A percentile compares a stretch with the other conserved stretches of the same genome.
Conservation (phyloP, 345 rosid species). For the Arabis alpina region DNA sequence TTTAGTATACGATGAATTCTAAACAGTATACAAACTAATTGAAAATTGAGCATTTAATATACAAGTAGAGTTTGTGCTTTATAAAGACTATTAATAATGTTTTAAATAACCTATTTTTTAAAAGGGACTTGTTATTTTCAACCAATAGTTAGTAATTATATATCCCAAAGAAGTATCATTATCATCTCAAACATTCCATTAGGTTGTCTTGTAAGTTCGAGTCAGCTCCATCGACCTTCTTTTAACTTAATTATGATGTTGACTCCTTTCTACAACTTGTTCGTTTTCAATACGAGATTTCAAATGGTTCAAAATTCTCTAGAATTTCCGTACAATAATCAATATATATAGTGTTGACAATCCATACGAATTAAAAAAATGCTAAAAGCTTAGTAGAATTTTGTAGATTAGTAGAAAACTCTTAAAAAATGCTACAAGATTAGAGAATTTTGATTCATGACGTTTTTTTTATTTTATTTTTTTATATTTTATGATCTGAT, state of each 20-base stretch:
- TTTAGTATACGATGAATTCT: too few species aligned
- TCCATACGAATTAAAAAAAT: too few species aligned
- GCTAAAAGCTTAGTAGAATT: background rate
- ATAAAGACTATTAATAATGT: too few species aligned
- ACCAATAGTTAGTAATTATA: background rate
- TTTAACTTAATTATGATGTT: conserved; percentile 22
- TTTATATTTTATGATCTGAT: too few species aligned
- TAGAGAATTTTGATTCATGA: too few species aligned
- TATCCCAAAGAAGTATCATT: background rate
- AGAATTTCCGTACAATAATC: background rate
- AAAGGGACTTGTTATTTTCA: background rate
- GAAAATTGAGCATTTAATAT: too few species aligned
- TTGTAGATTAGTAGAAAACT: too few species aligned
- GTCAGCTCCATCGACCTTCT: conserved; percentile 10
- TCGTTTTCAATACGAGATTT: conserved; percentile 19
- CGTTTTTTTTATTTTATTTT: too few species aligned
- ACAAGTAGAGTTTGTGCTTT: too few species aligned
- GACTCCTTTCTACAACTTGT: conserved; percentile 27
- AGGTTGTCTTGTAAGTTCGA: background rate
- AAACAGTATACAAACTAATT: too few species aligned
- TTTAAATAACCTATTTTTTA: background rate
- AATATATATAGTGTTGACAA: background rate
- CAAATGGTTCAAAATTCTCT: background rate
- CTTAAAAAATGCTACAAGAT: too few species aligned
- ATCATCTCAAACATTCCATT: conserved; percentile 34